phyloP scores from a whole-genome alignment of 2,329 filamentous ascomycete genomes.

The Ophiostoma australiae region DNA sequence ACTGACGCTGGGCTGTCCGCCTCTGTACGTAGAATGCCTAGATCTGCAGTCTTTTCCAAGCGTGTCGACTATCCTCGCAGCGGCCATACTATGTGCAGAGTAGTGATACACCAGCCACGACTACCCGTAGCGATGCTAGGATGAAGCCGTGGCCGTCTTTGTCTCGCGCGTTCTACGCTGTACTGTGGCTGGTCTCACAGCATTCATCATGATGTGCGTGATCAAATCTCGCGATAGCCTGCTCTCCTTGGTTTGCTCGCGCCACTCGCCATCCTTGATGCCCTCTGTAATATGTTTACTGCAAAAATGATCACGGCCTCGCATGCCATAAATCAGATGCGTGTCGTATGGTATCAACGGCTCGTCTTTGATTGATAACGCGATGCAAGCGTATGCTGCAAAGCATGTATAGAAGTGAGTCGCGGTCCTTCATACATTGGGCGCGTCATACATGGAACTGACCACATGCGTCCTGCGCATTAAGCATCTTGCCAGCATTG shows the following conservation, averaged over 20 bases:
- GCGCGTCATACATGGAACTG: background rate
- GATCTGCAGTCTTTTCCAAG: background rate
- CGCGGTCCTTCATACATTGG: background rate
- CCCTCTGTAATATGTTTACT: no score
- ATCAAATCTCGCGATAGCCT: background rate
- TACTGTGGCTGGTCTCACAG: background rate
- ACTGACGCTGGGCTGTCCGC: background rate
- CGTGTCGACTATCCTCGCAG: background rate
- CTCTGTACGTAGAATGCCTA: background rate
- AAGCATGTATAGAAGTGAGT: no score
- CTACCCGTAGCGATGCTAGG: background rate
- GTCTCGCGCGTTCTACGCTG: background rate
- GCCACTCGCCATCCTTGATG: no score
- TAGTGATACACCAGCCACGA: background rate
- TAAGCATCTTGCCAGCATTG: background rate
- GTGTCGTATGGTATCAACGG: no score
- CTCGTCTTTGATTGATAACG: no score
- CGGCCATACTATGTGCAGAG: background rate
- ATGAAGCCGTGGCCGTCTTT: background rate
- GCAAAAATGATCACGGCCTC: no score
- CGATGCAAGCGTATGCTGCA: no score
- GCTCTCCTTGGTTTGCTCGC: no score
- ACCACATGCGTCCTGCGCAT: no score
- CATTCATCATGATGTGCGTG: background rate
- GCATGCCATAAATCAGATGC: no score